These are phyloP conservation scores for Protea cynaroides DNA, from an alignment of 164 flowering plant species.

Conservation along the genomic window DNA sequence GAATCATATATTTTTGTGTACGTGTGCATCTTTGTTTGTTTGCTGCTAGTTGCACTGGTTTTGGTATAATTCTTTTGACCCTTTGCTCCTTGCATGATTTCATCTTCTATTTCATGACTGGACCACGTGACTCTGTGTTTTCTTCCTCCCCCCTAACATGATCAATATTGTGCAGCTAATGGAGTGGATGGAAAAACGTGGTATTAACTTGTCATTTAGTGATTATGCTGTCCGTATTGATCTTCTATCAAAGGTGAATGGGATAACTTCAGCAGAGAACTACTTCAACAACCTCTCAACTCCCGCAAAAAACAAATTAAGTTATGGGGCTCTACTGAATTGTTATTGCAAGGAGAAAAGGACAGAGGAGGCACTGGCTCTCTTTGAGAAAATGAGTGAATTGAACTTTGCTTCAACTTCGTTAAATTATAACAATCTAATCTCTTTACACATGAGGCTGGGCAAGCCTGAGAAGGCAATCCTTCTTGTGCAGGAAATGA, in stretches of 20 bases:
- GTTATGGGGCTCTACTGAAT: slow-evolving; percentile 37
- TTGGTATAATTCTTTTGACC: too few relatives aligned
- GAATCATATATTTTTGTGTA: too few relatives aligned
- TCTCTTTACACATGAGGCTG: slow-evolving; percentile 22
- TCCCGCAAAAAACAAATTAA: slow-evolving; percentile 26
- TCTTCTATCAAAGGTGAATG: slow-evolving; percentile 27
- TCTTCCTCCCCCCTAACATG: too few relatives aligned
- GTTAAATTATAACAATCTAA: slow-evolving; percentile 25
- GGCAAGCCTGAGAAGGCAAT: slow-evolving; percentile 29
- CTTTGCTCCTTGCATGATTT: too few relatives aligned
- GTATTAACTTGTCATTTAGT: slow-evolving; percentile 7
- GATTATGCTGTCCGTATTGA: slow-evolving; percentile 30
- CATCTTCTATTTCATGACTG: too few relatives aligned
- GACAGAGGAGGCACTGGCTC: slow-evolving; percentile 26
- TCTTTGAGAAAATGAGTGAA: slow-evolving; percentile 29
- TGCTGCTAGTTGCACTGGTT: not conserved
- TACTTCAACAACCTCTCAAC: slow-evolving; percentile 29
- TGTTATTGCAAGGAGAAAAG: slow-evolving; percentile 31
- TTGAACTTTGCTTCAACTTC: slow-evolving; percentile 15
- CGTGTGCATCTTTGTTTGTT: too few relatives aligned
- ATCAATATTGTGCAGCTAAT: slow-evolving; percentile 18
- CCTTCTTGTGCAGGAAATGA: slow-evolving; percentile 26
- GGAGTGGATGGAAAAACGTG: slow-evolving; percentile 39
- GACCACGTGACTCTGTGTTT: not conserved
- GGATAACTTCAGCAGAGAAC: slow-evolving; percentile 29